phyloP scores from a whole-genome alignment of 805 yeast genomes.

The Starmera dryadoides region DNA sequence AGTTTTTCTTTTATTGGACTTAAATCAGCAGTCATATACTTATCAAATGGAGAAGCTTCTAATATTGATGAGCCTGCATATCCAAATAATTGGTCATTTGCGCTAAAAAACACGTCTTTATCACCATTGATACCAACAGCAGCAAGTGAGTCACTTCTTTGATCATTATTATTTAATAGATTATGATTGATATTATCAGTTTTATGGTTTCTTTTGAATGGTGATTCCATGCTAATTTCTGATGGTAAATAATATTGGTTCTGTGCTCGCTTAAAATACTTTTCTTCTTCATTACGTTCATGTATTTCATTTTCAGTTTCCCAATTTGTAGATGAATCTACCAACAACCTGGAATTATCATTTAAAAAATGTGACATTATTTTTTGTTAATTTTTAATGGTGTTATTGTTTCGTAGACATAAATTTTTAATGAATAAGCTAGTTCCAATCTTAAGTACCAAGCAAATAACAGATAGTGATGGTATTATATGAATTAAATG shows the following conservation, averaged over 20 bases:
- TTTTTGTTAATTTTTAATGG: too few relatives aligned
- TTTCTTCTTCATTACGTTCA: not conserved
- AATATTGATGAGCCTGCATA: not conserved
- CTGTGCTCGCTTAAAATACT: not conserved
- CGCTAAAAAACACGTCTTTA: not conserved
- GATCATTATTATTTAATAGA: too few relatives aligned
- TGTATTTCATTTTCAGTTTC: not conserved
- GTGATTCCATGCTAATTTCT: not conserved
- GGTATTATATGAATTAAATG: too few relatives aligned
- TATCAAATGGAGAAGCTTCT: not conserved
- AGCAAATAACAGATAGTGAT: too few relatives aligned
- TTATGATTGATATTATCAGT: too few relatives aligned
- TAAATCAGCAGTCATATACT: not conserved
- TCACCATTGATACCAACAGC: too few relatives aligned
- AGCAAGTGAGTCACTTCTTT: too few relatives aligned
- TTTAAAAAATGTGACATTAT: not conserved
- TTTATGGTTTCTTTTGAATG: not conserved
- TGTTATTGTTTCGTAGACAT: too few relatives aligned
- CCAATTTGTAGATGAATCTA: not conserved
- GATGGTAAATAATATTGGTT: too few relatives aligned
- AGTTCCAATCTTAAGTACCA: too few relatives aligned
- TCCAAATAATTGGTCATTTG: not conserved
- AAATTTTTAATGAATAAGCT: too few relatives aligned
- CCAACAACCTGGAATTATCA: not conserved
- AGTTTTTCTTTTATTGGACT: not conserved